phyloP scores from a whole-genome alignment of 495 filamentous ascomycete genomes.

The Usnea hakonensis region DNA sequence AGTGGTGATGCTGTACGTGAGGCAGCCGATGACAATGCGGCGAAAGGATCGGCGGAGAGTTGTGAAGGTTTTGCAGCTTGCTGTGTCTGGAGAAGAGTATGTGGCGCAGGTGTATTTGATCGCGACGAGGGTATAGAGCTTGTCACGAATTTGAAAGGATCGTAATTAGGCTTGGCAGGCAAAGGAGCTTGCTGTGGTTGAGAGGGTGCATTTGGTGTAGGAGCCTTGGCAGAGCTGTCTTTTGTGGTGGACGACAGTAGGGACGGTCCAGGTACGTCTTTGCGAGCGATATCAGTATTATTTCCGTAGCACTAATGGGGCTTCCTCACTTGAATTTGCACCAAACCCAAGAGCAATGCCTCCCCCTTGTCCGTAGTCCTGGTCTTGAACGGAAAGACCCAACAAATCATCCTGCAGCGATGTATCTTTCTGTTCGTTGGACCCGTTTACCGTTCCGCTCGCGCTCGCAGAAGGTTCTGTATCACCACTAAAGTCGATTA shows the following conservation, averaged over 20 bases:
- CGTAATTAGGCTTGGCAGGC: conserved; percentile 48
- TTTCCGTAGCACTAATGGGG: neutral
- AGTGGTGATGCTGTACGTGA: conserved; percentile 39
- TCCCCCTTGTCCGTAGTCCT: conserved; percentile 60
- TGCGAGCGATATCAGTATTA: neutral
- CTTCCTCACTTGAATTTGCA: conserved; percentile 52
- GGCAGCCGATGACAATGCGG: conserved; percentile 54
- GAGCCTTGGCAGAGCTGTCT: conserved; percentile 43
- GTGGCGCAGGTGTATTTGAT: conserved; percentile 41
- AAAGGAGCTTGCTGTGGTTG: conserved; percentile 33
- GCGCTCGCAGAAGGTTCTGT: conserved; percentile 44
- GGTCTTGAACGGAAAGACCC: conserved; percentile 58
- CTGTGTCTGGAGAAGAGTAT: conserved; percentile 29
- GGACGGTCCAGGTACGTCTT: conserved; percentile 56
- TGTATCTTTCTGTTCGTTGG: conserved; percentile 28
- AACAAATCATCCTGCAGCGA: conserved; percentile 59
- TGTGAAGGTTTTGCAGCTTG: conserved; percentile 35
- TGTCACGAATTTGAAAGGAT: conserved; percentile 50
- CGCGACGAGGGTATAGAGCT: conserved; percentile 41
- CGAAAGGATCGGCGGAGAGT: conserved; percentile 55
- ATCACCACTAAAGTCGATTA: conserved; percentile 85
- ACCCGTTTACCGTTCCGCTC: conserved; percentile 17
- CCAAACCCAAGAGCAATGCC: conserved; percentile 82
- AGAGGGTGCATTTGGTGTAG: conserved; percentile 31
- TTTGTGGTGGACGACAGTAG: conserved; percentile 57